A percentile compares a stretch with the other conserved stretches of the same genome.
phyloP scores from a whole-genome alignment of 441 rosid species.

The Pelargonium citronellum region DNA sequence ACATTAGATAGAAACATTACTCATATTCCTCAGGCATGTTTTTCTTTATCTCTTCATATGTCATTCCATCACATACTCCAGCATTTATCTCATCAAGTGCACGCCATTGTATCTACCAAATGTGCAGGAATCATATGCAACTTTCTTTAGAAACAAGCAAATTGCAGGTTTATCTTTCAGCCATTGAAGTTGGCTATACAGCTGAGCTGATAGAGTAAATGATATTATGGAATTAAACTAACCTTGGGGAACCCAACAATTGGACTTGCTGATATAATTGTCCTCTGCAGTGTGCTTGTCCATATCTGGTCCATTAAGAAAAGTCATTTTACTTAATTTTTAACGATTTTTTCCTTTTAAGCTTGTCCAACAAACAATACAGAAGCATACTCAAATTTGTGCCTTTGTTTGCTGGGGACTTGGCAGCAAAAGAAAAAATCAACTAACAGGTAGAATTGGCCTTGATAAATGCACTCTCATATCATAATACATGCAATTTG shows the following conservation, averaged over 20 bases:
- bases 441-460: not conserved
- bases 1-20: constrained; percentile 29
- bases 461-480: not conserved
- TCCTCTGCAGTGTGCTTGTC: constrained; percentile 97
- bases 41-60: constrained; percentile 85
- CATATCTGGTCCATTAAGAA: constrained; percentile 56
- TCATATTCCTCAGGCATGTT: constrained; percentile 95
- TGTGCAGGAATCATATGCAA: constrained; percentile 9
- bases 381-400: not conserved
- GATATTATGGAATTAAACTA: constrained; percentile 20
- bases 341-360: not conserved
- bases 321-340: not conserved
- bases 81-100: constrained; percentile 97
- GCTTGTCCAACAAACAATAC: not conserved
- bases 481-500: constrained; percentile 9
- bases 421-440: not conserved
- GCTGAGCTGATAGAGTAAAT: not conserved
- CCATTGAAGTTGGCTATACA: constrained; percentile 10
- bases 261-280: constrained; percentile 80
- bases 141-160: not conserved
- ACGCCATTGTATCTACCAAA: constrained; percentile 91
- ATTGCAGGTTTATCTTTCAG: constrained; percentile 6
- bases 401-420: not conserved
- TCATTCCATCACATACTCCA: constrained; percentile 99
- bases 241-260: constrained; percentile 98